phyloP scores from a whole-genome alignment of 2,329 filamentous ascomycete species.

The Lasiodiplodia hormozganensis region DNA sequence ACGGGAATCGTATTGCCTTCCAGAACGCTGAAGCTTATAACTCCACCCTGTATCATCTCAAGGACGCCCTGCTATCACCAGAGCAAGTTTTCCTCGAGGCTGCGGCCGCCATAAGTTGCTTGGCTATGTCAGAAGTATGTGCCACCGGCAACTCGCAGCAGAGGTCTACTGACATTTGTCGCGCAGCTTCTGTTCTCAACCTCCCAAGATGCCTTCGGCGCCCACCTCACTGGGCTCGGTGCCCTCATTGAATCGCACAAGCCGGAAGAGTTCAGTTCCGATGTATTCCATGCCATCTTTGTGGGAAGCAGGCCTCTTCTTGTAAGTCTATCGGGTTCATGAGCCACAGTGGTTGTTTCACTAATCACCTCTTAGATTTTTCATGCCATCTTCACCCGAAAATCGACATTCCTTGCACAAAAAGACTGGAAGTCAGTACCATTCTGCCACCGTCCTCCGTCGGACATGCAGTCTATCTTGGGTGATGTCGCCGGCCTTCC shows the following conservation, averaged over 20 bases:
- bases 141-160: neutral
- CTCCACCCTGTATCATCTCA: slow-evolving; percentile 38
- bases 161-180: neutral
- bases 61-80: slow-evolving; percentile 30
- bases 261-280: slow-evolving; percentile 42
- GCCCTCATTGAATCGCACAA: slow-evolving; percentile 43
- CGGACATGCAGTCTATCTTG: slow-evolving; percentile 45
- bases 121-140: slow-evolving; percentile 41
- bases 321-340: slow-evolving; percentile 35
- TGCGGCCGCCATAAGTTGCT: slow-evolving; percentile 47
- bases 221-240: slow-evolving; percentile 47
- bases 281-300: slow-evolving; percentile 48
- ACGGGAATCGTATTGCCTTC: slow-evolving; percentile 34
- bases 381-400: slow-evolving; percentile 39
- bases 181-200: slow-evolving; percentile 46
- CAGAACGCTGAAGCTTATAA: slow-evolving; percentile 41
- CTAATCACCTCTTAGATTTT: slow-evolving; percentile 27
- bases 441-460: slow-evolving; percentile 37
- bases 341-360: neutral
- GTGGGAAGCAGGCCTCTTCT: slow-evolving; percentile 50
- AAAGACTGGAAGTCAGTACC: slow-evolving; percentile 43
- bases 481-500: slow-evolving; percentile 41
- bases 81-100: slow-evolving; percentile 35
- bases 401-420: slow-evolving; percentile 41
- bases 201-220: slow-evolving; percentile 34